Evolutionary conservation across 2,329 filamentous ascomycete genomes (phyloP).

Genomic region (Penicillium concentricum): DNA sequence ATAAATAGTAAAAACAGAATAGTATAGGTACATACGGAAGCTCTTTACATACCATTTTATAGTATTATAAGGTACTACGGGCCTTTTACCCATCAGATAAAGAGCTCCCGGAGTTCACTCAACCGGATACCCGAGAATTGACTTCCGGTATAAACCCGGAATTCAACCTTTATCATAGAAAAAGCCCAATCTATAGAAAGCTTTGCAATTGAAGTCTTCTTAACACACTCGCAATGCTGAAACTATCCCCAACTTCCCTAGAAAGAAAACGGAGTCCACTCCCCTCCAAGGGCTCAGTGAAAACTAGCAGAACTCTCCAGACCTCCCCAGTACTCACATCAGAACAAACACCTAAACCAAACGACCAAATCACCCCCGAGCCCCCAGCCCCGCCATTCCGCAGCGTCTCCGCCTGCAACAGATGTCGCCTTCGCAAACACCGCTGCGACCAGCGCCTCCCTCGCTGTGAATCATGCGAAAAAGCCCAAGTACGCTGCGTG

Average conservation of each 20-base stretch:
- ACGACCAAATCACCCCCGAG: background rate
- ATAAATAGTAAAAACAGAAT: no score
- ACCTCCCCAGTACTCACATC: background rate
- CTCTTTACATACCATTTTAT: no score
- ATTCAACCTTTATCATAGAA: background rate
- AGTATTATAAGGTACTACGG: no score
- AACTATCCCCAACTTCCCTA: no score
- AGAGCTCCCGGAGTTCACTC: background rate
- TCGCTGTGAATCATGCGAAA: constrained; percentile 79
- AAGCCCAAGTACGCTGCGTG: constrained; percentile 78
- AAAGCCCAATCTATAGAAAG: background rate
- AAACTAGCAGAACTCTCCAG: background rate
- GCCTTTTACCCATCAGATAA: no score
- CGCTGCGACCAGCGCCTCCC: constrained; percentile 82
- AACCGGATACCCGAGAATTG: no score
- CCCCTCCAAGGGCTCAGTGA: background rate
- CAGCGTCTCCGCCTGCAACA: constrained; percentile 82
- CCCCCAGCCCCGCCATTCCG: constrained; percentile 51
- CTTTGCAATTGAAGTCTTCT: background rate
- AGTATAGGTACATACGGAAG: no score
- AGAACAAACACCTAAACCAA: background rate
- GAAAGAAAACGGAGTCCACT: no score
- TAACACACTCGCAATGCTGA: no score
- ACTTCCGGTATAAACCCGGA: constrained; percentile 1
- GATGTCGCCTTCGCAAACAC: constrained; percentile 80